These are phyloP conservation scores for Pseudogymnoascus sp. DNA, from an alignment of 2,329 filamentous ascomycete genomes.

Conservation along the genomic window DNA sequence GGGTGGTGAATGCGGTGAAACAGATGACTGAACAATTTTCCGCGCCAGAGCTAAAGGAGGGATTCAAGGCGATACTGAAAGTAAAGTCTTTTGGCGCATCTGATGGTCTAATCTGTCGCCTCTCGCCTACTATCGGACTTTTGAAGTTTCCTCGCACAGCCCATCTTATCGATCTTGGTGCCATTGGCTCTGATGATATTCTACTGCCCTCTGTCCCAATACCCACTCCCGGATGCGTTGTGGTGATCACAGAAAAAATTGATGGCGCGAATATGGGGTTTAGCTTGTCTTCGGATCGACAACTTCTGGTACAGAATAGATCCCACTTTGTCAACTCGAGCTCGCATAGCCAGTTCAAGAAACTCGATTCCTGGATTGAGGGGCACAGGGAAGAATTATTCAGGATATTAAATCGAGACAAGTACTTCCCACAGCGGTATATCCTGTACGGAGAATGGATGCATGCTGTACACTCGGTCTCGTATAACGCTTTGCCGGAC, in stretches of 20 bases:
- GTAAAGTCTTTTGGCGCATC: conserved; percentile 6
- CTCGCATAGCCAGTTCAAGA: conserved; percentile 16
- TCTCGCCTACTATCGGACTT: conserved; percentile 12
- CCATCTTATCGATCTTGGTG: conserved; percentile 17
- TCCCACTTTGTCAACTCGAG: conserved; percentile 15
- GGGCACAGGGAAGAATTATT: conserved; percentile 7
- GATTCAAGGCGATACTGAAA: conserved; percentile 1
- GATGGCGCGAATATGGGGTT: conserved; percentile 19
- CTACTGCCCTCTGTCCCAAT: conserved; percentile 11
- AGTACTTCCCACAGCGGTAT: conserved; percentile 14
- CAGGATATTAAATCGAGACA: conserved; percentile 11
- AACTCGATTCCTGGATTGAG: conserved; percentile 15
- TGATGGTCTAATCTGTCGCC: conserved; percentile 11
- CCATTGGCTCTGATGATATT: conserved; percentile 16
- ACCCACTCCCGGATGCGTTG: not conserved
- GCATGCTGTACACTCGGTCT: conserved; percentile 16
- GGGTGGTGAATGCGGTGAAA: conserved; percentile 12
- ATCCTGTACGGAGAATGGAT: conserved; percentile 19
- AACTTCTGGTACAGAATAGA: conserved; percentile 16
- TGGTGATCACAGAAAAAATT: conserved; percentile 16
- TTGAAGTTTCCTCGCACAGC: conserved; percentile 15
- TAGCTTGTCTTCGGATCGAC: conserved; percentile 12
- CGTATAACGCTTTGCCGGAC: conserved; percentile 14
- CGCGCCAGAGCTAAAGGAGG: conserved; percentile 11
- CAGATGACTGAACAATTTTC: conserved; percentile 13